Conservation (phyloP, 257 asterid species). For the Scutellaria baicalensis region DNA sequence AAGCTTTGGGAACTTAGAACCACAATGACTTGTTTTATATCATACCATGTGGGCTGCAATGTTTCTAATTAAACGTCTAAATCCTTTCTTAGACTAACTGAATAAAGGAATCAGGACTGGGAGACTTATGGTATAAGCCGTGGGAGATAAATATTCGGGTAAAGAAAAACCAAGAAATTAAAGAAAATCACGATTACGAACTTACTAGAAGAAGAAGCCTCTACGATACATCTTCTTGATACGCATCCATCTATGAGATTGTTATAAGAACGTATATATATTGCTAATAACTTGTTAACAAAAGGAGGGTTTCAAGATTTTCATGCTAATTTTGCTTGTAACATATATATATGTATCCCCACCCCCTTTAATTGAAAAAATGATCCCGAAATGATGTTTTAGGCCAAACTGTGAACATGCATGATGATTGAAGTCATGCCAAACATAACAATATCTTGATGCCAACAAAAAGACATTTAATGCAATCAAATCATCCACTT, state of each 20-base stretch:
- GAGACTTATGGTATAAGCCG: slow-evolving; percentile 23
- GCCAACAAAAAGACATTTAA: neutral
- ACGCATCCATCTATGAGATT: too few relatives aligned
- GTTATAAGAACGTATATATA: too few relatives aligned
- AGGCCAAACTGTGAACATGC: neutral
- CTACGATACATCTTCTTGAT: neutral
- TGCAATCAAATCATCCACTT: neutral
- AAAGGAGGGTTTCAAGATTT: neutral
- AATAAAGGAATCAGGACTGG: slow-evolving; percentile 22
- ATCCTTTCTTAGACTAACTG: slow-evolving; percentile 20
- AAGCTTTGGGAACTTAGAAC: slow-evolving; percentile 33
- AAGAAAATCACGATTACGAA: neutral
- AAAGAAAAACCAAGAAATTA: neutral
- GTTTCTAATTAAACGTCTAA: slow-evolving; percentile 13
- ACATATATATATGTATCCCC: too few relatives aligned
- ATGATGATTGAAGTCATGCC: neutral
- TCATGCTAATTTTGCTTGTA: neutral
- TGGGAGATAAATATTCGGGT: slow-evolving; percentile 35
- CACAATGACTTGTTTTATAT: slow-evolving; percentile 11
- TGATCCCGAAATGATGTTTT: neutral
- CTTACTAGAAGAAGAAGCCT: neutral
- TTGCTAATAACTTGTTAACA: too few relatives aligned
- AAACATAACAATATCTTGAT: neutral
- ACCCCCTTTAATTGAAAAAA: too few relatives aligned
- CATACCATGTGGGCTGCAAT: slow-evolving; percentile 32